Evolutionary conservation across 192 early-diverging fungal species (phyloP), one percentile per base, ranked within the genome.

Genomic region (Linnemannia hyalina): DNA sequence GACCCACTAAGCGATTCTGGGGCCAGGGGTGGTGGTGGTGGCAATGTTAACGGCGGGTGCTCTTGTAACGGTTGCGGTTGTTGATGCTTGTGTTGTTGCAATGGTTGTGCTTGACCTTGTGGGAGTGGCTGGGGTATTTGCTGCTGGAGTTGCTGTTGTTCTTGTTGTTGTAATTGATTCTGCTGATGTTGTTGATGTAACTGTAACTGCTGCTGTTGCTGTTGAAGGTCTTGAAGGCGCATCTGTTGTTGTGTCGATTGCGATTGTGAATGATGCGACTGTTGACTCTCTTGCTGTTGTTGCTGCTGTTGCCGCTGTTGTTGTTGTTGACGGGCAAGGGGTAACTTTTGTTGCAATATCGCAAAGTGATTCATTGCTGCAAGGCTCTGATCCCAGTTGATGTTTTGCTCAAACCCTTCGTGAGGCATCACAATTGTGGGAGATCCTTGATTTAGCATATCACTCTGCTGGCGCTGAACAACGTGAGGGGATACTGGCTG

Each of bases 271-370:
- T 44, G 46, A 16, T 35, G 75, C 26, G n/a, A n/a, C 23, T 44
- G 47, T n/a, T 70, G 60, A 16, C 2, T 23, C 22, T 32, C 68
- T 38, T 76, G 74, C 20, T 75, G 80, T 6, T 70, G 63, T 38
- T 70, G 63, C 38, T 57, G 65, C 35, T 70, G 74, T 26, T 63
- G 75, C 10, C 54, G 75, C 6, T 42, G 54, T 41, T 47, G 73
- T 10, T 81, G 47, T n/a, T 69, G 73, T 38, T 73, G 70, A 22
- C 63, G 40, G 9, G 20, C 70, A 16, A 44, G 55, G n/a, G 41
- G 75, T 42, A 77, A 44, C 49, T 77, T 77, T 32, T 77, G 75
- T 15, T 77, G 55, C 42, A 77, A 22, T 68, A 68, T 29, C n/a
- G 47, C 76, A 70, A 78, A 70, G 47, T 70, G 76, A 7, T 70